These are phyloP conservation scores for Nicotiana undulata DNA, from an alignment of 257 asterid genomes.

Conservation along the genomic window DNA sequence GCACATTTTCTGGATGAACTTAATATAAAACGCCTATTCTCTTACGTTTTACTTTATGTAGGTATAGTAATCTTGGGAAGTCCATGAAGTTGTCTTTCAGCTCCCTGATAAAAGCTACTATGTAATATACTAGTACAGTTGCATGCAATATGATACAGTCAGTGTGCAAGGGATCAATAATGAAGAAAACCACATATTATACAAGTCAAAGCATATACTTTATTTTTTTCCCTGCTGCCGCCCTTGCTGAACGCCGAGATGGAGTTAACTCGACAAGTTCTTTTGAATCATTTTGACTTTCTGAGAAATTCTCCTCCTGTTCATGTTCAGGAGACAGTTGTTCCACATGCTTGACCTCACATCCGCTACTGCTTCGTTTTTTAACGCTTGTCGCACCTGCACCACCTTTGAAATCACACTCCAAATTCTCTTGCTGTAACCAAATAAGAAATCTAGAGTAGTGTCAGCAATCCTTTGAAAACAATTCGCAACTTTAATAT, in stretches of 20 bases:
- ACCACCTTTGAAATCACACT: conserved; percentile 75
- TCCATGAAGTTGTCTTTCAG: neutral
- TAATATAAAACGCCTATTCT: neutral
- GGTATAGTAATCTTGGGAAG: neutral
- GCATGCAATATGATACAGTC: neutral
- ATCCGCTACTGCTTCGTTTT: conserved; percentile 25
- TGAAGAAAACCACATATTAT: neutral
- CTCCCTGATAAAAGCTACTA: neutral
- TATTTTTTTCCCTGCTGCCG: conserved; percentile 58
- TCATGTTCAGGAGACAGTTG: conserved; percentile 35
- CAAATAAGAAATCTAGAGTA: neutral
- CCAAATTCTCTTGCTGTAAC: conserved; percentile 22
- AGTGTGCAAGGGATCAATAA: neutral
- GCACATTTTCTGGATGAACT: neutral
- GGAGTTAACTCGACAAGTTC: conserved; percentile 48
- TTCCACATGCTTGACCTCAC: conserved; percentile 26
- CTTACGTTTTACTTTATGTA: neutral
- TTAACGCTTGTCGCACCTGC: conserved; percentile 42
- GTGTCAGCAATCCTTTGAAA: neutral
- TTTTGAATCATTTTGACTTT: conserved; percentile 35
- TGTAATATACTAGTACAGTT: neutral
- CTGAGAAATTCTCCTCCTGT: conserved; percentile 38
- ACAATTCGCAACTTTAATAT: neutral
- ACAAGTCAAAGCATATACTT: conserved; percentile 33
- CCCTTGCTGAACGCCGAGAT: conserved; percentile 66